These are phyloP conservation scores for Collariella sp. DNA, from an alignment of 495 filamentous ascomycete species.

Conservation along the genomic window DNA sequence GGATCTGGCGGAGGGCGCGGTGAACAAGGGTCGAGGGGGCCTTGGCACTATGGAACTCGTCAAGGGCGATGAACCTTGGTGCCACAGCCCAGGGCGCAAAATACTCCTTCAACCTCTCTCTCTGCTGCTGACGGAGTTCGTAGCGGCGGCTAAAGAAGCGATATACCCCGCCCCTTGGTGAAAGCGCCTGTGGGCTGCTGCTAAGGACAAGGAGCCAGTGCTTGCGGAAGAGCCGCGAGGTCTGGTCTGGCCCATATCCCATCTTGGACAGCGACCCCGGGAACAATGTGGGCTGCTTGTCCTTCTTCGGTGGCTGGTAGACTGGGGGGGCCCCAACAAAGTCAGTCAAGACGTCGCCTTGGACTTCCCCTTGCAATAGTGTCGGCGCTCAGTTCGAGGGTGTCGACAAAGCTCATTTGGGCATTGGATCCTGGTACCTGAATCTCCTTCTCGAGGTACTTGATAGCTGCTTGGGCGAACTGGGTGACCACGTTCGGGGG, in stretches of 20 bases:
- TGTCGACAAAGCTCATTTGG: no score
- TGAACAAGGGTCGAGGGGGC: not conserved
- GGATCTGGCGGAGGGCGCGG: not conserved
- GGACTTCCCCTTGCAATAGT: no score
- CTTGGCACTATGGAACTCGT: slow-evolving; percentile 8
- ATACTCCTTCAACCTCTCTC: no score
- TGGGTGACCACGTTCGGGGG: no score
- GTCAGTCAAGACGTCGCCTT: no score
- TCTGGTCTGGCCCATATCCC: no score
- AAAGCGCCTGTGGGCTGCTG: not conserved
- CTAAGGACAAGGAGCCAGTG: not conserved
- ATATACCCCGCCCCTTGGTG: not conserved
- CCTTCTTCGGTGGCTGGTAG: not conserved
- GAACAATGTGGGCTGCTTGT: not conserved
- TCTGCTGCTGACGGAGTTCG: no score
- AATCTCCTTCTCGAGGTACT: not conserved
- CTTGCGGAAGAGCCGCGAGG: not conserved
- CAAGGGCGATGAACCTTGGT: slow-evolving; percentile 6
- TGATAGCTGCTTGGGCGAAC: no score
- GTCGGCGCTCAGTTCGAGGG: no score
- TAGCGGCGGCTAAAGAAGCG: no score
- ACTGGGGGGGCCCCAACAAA: no score
- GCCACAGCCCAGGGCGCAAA: slow-evolving; percentile 1
- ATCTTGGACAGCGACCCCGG: not conserved
- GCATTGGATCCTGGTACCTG: not conserved